These are phyloP conservation scores for Globisporangium paddicum DNA, from an alignment of 352 stramenopile genomes.

Conservation along the genomic window DNA sequence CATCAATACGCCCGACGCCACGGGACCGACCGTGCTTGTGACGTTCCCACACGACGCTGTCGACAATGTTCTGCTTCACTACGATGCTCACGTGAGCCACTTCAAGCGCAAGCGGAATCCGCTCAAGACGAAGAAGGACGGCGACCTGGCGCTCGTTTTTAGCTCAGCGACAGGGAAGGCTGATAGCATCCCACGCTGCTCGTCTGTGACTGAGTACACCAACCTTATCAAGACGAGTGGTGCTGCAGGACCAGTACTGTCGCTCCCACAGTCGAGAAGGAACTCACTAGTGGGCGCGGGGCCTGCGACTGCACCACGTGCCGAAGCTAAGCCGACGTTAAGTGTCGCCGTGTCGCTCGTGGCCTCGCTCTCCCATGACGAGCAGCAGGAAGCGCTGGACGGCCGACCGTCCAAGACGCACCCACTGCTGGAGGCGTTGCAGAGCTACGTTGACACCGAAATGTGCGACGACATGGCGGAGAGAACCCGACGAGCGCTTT, in stretches of 20 bases:
- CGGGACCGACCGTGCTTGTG: conserved; percentile 41
- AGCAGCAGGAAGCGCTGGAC: conserved; percentile 65
- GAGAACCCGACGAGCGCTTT: conserved; percentile 13
- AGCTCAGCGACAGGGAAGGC: conserved; percentile 6
- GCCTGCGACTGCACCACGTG: background rate
- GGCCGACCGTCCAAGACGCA: conserved; percentile 57
- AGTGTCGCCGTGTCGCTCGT: conserved; percentile 69
- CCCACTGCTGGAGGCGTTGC: conserved; percentile 53
- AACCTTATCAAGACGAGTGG: conserved; percentile 1
- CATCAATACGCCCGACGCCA: conserved; percentile 54
- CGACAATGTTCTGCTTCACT: conserved; percentile 22
- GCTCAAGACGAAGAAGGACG: conserved; percentile 1
- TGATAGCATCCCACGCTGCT: background rate
- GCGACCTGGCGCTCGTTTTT: conserved; percentile 29
- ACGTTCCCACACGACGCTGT: conserved; percentile 48
- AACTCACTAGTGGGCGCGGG: conserved; percentile 4
- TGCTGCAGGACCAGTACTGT: background rate
- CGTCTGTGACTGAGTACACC: conserved; percentile 4
- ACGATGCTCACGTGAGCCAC: conserved; percentile 38
- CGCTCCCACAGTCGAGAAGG: conserved; percentile 1
- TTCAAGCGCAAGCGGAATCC: conserved; percentile 53
- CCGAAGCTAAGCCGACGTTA: conserved; percentile 34
- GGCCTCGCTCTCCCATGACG: conserved; percentile 62
- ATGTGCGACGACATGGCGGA: conserved; percentile 20
- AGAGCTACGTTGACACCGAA: conserved; percentile 62